Evolutionary conservation across 1,284 basidiomycete species (phyloP).

Genomic region (Mycosarcoma maydis): DNA sequence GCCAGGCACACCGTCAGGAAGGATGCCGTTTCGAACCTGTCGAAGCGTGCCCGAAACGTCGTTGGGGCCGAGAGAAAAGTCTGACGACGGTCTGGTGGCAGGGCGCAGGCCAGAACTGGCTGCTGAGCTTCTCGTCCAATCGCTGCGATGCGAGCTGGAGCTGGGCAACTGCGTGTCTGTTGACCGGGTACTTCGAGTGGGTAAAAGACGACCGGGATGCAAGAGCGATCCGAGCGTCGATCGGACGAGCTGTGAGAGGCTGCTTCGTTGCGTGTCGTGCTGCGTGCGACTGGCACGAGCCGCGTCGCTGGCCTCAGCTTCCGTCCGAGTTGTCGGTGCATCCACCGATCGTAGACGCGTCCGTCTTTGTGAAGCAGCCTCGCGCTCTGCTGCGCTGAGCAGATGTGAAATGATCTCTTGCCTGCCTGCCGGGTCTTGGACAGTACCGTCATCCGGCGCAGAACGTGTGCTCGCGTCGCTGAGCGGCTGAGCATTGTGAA

Average conservation of each 20-base stretch:
- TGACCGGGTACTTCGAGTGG: slow-evolving; percentile 8
- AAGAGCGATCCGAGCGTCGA: slow-evolving; percentile 26
- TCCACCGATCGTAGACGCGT: slow-evolving; percentile 9
- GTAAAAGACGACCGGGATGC: slow-evolving; percentile 33
- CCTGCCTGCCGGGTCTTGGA: slow-evolving; percentile 1
- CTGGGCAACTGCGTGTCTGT: neutral
- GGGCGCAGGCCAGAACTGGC: neutral
- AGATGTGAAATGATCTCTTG: slow-evolving; percentile 39
- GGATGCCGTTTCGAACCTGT: slow-evolving; percentile 45
- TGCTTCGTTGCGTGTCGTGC: slow-evolving; percentile 13
- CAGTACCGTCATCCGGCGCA: neutral
- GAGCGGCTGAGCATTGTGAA: no score
- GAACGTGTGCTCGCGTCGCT: no score
- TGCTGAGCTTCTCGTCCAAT: slow-evolving; percentile 1
- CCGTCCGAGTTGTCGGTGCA: slow-evolving; percentile 3
- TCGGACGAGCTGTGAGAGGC: slow-evolving; percentile 28
- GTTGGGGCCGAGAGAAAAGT: slow-evolving; percentile 41
- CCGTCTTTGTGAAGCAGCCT: slow-evolving; percentile 21
- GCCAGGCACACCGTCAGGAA: slow-evolving; percentile 52
- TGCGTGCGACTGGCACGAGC: slow-evolving; percentile 1
- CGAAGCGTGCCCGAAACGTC: slow-evolving; percentile 45
- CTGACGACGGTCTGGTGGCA: slow-evolving; percentile 2
- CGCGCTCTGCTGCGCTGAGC: slow-evolving; percentile 27
- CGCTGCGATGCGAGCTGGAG: slow-evolving; percentile 2
- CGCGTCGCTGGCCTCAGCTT: no score